These are phyloP conservation scores for Hypseocharis bilobata DNA, from an alignment of 441 rosid species.

Conservation along the genomic window DNA sequence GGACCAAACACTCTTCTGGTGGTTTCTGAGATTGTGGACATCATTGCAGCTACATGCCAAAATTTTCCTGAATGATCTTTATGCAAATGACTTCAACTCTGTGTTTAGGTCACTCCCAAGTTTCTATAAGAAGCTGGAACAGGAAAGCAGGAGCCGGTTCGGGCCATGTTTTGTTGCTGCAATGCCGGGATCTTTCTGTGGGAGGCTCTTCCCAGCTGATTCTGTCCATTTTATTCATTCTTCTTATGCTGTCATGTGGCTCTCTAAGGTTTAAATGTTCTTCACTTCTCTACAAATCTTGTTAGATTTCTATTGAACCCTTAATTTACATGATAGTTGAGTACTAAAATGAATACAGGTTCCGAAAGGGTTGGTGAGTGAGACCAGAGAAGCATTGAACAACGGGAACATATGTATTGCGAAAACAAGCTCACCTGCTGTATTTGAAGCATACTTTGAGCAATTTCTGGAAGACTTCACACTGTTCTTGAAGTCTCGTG, in stretches of 20 bases:
- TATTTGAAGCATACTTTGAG: too few species aligned
- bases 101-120: too few species aligned
- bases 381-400: background rate
- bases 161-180: slow-evolving; percentile 20
- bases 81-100: slow-evolving; percentile 22
- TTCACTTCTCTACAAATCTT: too few species aligned
- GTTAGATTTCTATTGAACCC: too few species aligned
- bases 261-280: slow-evolving; percentile 8
- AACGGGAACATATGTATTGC: slow-evolving; percentile 10
- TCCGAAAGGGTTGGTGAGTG: background rate
- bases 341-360: background rate
- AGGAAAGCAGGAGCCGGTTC: background rate
- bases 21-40: slow-evolving; percentile 5
- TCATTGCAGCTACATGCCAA: background rate
- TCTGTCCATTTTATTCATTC: slow-evolving; percentile 25
- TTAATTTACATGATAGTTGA: too few species aligned
- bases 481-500: too few species aligned
- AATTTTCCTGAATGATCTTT: slow-evolving; percentile 24
- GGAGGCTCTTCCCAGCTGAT: slow-evolving; percentile 14
- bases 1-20: slow-evolving; percentile 23
- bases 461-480: too few species aligned
- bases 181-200: slow-evolving; percentile 20
- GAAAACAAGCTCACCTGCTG: too few species aligned
- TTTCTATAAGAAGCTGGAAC: too few species aligned
- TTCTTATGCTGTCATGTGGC: slow-evolving; percentile 23